These are phyloP conservation scores for Calonectria pseudoreteaudii DNA, from an alignment of 2,329 filamentous ascomycete species.

Conservation along the genomic window DNA sequence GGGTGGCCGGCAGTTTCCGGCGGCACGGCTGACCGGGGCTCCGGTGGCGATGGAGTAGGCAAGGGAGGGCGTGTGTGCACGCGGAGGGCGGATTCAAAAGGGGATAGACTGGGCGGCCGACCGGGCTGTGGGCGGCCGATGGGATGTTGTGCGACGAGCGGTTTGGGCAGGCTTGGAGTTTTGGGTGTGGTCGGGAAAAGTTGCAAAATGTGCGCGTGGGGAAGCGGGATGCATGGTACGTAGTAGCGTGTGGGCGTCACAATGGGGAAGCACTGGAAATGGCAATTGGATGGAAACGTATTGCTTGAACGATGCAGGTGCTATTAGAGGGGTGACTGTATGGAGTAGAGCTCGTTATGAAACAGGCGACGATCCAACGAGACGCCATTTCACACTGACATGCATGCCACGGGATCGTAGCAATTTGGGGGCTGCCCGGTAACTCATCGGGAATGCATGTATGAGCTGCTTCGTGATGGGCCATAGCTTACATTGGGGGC, in stretches of 20 bases:
- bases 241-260: not conserved
- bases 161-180: not conserved
- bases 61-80: not conserved
- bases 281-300: not conserved
- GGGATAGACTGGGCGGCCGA: not conserved
- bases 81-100: not conserved
- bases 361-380: slow-evolving; percentile 16
- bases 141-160: slow-evolving; percentile 10
- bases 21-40: not conserved
- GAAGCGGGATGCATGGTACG: not conserved
- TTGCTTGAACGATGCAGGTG: not conserved
- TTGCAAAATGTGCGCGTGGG: not conserved
- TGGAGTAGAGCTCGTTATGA: not conserved
- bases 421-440: slow-evolving; percentile 16
- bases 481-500: not conserved
- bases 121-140: slow-evolving; percentile 9
- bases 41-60: not conserved
- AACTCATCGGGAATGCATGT: not conserved
- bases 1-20: not conserved
- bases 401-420: slow-evolving; percentile 8
- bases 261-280: not conserved
- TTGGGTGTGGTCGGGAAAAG: slow-evolving; percentile 9
- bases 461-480: not conserved
- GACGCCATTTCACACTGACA: not conserved
- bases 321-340: slow-evolving; percentile 3